A percentile compares a stretch with the other conserved stretches of the same genome.
Conservation (phyloP, 345 rosid species). For the Rhizophora mangle region DNA sequence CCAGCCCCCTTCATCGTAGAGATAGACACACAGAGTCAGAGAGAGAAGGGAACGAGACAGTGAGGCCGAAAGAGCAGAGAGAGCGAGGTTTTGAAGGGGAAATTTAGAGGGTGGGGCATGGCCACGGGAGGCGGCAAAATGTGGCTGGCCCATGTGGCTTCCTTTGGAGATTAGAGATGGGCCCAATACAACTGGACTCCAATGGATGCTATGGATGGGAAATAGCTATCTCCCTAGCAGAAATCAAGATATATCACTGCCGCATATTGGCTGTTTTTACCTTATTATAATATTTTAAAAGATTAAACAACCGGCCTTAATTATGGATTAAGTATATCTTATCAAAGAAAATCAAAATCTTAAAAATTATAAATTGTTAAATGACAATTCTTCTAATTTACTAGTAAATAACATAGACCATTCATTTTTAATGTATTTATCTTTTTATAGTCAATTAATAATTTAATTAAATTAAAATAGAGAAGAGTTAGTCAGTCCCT, state of each 20-base stretch:
- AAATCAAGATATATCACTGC: no score
- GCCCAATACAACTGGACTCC: conserved; percentile 19
- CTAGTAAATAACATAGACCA: not conserved
- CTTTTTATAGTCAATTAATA: not conserved
- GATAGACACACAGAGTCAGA: no score
- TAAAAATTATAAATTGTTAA: no score
- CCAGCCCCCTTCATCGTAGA: not conserved
- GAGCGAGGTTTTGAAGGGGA: conserved; percentile 12
- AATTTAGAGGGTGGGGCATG: not conserved
- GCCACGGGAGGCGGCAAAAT: conserved; percentile 39
- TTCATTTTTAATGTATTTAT: not conserved
- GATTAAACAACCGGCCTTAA: no score
- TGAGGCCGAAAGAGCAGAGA: not conserved
- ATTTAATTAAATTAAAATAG: not conserved
- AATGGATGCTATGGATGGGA: not conserved
- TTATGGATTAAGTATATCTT: no score
- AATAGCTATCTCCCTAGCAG: not conserved
- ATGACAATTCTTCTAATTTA: not conserved
- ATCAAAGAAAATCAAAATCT: no score
- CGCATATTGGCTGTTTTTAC: no score
- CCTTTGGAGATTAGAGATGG: conserved; percentile 10
- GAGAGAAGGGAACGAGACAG: not conserved
- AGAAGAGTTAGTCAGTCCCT: not conserved
- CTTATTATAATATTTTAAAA: no score
- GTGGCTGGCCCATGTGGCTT: conserved; percentile 37